Conservation (phyloP, 1,284 basidiomycete species). For the Irpex lacteus region DNA sequence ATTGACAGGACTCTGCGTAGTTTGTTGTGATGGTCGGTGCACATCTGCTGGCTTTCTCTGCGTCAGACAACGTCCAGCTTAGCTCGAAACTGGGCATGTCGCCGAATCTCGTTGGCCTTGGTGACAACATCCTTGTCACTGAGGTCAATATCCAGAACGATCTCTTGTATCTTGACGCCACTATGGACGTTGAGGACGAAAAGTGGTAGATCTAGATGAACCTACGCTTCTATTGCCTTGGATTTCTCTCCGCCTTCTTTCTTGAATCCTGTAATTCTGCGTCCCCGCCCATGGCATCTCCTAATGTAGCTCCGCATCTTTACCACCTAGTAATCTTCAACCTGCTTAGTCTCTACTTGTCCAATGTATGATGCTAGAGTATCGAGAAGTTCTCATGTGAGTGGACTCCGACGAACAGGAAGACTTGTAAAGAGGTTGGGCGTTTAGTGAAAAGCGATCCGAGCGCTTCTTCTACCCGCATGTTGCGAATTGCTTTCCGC, state of each 20-base stretch:
- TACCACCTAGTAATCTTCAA: neutral
- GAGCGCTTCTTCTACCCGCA: neutral
- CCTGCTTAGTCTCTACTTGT: neutral
- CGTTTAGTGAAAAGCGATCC: neutral
- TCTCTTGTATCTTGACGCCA: slow-evolving; percentile 23
- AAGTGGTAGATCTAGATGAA: slow-evolving; percentile 23
- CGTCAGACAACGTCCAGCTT: slow-evolving; percentile 21
- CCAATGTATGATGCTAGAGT: too few species aligned
- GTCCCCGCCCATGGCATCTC: neutral
- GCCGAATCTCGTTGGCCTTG: slow-evolving; percentile 20
- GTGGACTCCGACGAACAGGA: too few species aligned
- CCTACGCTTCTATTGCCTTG: neutral
- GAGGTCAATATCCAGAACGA: slow-evolving; percentile 26
- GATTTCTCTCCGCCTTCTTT: neutral
- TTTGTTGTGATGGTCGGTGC: slow-evolving; percentile 26
- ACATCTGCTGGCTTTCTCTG: slow-evolving; percentile 22
- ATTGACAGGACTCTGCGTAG: slow-evolving; percentile 12
- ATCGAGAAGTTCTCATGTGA: too few species aligned
- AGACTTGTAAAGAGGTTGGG: too few species aligned
- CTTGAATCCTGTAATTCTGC: neutral
- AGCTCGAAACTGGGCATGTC: slow-evolving; percentile 21
- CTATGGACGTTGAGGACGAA: slow-evolving; percentile 20
- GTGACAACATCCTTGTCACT: slow-evolving; percentile 20
- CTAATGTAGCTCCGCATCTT: neutral
- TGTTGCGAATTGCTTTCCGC: slow-evolving; percentile 11